Evolutionary conservation across 345 rosid genomes (phyloP), one percentile per base, ranked within the genome.

Genomic region (Clausena lansium): DNA sequence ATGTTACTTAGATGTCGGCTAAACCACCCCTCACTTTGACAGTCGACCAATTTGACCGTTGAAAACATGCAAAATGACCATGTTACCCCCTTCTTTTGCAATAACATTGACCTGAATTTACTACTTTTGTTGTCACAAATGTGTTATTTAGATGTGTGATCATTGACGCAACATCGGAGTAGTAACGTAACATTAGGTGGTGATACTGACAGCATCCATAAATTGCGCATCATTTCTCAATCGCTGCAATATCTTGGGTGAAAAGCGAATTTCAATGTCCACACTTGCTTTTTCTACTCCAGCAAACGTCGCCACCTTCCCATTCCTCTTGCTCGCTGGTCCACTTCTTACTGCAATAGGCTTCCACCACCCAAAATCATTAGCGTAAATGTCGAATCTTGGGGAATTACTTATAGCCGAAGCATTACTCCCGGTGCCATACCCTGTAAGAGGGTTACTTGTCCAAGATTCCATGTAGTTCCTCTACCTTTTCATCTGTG

Each of bases 321-420:
- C 82, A 7, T 79, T 81, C 7, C 4, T 36, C 14, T 79, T 67
- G 60, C 75, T 63, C 0, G 36, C 75, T 0, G 67, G 2, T 2
- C 84, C 82, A 39, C 81, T 71, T 50, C 82, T 72, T 10, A 76
- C 80, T 0, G 86, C 85, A 20, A 76, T 47, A 1, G 84, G 86
- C 39, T 36, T 82, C 69, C 83, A 87, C 84, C 76, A 89, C 24
- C 92, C 90, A 9, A 89, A 84, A 24, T 87, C 84, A 13, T 77
- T 84, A 0, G 79, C 81, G 1, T 81, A 86, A 30, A 84, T 81
- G 28, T 83, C 25, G 68, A 84, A 87, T 50, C 91, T 19, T 0
- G 89, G 89, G 0, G 86, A 88, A 68, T 90, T 73, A 27, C 81
- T 45, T 0, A 45, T 0, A 45, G 5, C 57, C 14, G 59, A 10